These are phyloP conservation scores for Leptographium galeiforme DNA, from an alignment of 2,329 filamentous ascomycete genomes.

Conservation along the genomic window DNA sequence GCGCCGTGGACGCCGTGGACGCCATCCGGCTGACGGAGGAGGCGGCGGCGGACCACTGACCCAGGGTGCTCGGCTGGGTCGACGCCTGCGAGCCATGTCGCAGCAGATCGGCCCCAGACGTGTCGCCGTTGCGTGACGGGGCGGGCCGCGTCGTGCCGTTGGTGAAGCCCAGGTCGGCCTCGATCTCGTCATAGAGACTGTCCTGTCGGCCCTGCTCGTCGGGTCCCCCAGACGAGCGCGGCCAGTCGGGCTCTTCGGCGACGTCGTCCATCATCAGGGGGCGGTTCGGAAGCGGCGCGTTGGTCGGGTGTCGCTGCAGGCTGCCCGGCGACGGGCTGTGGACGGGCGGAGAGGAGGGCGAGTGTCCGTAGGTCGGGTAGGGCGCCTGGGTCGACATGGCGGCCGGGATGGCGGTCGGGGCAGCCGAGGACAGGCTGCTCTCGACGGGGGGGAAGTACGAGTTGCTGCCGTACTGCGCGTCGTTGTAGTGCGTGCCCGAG, in stretches of 20 bases:
- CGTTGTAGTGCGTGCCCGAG: conserved; percentile 9
- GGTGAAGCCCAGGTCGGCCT: conserved; percentile 34
- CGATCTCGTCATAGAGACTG: conserved; percentile 44
- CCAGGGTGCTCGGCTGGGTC: conserved; percentile 20
- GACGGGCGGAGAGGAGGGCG: conserved; percentile 23
- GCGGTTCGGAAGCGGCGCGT: conserved; percentile 43
- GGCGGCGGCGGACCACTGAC: conserved; percentile 23
- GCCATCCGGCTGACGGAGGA: conserved; percentile 22
- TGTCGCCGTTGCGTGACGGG: background rate
- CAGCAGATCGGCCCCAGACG: conserved; percentile 1
- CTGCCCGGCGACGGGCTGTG: conserved; percentile 29
- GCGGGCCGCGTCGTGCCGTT: conserved; percentile 26
- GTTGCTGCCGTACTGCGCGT: conserved; percentile 13
- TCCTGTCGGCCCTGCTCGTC: conserved; percentile 33
- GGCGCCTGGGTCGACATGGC: conserved; percentile 28
- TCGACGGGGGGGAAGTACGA: conserved; percentile 19
- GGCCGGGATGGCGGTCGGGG: conserved; percentile 11
- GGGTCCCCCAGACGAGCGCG: conserved; percentile 14
- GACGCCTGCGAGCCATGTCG: conserved; percentile 34
- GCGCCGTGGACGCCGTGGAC: conserved; percentile 6
- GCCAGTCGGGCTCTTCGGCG: conserved; percentile 28
- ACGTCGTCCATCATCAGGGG: conserved; percentile 29
- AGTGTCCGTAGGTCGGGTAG: conserved; percentile 29
- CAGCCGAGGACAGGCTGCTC: conserved; percentile 19
- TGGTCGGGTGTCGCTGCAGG: conserved; percentile 44